These are phyloP conservation scores for Mycena haematopus DNA, from an alignment of 768 basidiomycete genomes.

Conservation along the genomic window DNA sequence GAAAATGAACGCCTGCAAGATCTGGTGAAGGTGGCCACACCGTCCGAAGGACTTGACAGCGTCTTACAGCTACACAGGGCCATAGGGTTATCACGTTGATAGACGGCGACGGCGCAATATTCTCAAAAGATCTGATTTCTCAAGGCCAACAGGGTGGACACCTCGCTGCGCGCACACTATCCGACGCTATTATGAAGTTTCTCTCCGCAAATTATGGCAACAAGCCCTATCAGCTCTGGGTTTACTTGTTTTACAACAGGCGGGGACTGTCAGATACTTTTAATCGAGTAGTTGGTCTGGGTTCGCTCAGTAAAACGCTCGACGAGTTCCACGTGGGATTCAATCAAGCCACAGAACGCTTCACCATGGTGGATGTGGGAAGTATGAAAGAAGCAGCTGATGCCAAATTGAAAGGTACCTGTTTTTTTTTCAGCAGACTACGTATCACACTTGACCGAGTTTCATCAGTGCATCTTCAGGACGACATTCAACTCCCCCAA, in stretches of 20 bases:
- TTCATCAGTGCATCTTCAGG: slow-evolving; percentile 57
- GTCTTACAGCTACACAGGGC: slow-evolving; percentile 39
- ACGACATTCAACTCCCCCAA: slow-evolving; percentile 67
- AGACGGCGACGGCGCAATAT: slow-evolving; percentile 73
- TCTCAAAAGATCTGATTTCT: slow-evolving; percentile 56
- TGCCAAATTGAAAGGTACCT: slow-evolving; percentile 73
- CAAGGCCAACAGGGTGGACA: slow-evolving; percentile 66
- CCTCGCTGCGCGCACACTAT: slow-evolving; percentile 56
- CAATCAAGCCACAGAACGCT: slow-evolving; percentile 71
- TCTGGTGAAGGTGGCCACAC: slow-evolving; percentile 44
- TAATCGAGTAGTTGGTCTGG: slow-evolving; percentile 42
- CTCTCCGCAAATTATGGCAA: slow-evolving; percentile 42
- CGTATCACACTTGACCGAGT: slow-evolving; percentile 3
- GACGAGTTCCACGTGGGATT: slow-evolving; percentile 74
- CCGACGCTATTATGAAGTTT: slow-evolving; percentile 46
- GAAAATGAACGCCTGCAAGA: slow-evolving; percentile 47
- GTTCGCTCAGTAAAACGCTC: slow-evolving; percentile 50
- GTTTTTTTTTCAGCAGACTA: slow-evolving; percentile 22
- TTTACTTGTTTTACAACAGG: slow-evolving; percentile 69
- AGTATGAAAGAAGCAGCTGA: slow-evolving; percentile 77
- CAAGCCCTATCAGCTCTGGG: slow-evolving; percentile 61
- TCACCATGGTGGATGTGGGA: slow-evolving; percentile 75
- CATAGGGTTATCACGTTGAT: slow-evolving; percentile 58
- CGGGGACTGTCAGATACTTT: slow-evolving; percentile 63
- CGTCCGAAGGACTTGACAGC: not conserved